These are phyloP conservation scores for Podaxis sp. DNA, from an alignment of 768 basidiomycete species.

Conservation along the genomic window DNA sequence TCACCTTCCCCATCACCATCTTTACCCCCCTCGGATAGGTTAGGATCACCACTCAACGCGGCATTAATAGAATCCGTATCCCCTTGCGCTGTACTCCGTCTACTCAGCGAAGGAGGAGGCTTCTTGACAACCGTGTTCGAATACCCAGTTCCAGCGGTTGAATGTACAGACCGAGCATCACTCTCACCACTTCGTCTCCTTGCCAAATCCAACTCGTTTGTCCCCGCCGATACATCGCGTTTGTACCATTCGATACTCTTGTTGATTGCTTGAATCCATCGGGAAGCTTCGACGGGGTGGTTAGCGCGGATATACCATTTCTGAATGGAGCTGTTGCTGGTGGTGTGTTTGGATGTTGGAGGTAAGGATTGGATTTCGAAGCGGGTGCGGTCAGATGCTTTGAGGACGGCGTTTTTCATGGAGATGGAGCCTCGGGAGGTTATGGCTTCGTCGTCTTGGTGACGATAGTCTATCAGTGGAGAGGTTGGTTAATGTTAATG, in stretches of 20 bases:
- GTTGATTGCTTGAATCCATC: constrained; percentile 80
- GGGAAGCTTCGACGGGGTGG: constrained; percentile 85
- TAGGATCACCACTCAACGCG: not conserved
- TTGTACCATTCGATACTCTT: constrained; percentile 74
- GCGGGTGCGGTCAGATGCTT: constrained; percentile 59
- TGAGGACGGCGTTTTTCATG: constrained; percentile 76
- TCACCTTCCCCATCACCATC: constrained; percentile 32
- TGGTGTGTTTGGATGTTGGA: constrained; percentile 28
- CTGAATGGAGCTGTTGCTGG: constrained; percentile 45
- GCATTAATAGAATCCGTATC: constrained; percentile 6
- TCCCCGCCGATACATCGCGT: not conserved
- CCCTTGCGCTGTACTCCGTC: not conserved
- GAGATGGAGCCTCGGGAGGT: constrained; percentile 86
- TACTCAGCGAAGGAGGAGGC: not conserved
- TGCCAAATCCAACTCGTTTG: constrained; percentile 14
- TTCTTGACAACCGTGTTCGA: constrained; percentile 28
- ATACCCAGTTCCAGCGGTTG: not conserved
- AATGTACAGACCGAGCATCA: constrained; percentile 24
- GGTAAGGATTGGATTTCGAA: constrained; percentile 80
- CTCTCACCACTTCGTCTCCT: constrained; percentile 47
- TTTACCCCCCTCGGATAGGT: constrained; percentile 19
- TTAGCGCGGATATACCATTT: constrained; percentile 86
- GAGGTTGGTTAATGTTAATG: constrained; percentile 7
- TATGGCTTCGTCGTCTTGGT: constrained; percentile 86
- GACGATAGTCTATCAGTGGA: constrained; percentile 64